Evolutionary conservation across 768 basidiomycete genomes (phyloP), one percentile per base, ranked within the genome.

Genomic region (Lepiota subincarnata): DNA sequence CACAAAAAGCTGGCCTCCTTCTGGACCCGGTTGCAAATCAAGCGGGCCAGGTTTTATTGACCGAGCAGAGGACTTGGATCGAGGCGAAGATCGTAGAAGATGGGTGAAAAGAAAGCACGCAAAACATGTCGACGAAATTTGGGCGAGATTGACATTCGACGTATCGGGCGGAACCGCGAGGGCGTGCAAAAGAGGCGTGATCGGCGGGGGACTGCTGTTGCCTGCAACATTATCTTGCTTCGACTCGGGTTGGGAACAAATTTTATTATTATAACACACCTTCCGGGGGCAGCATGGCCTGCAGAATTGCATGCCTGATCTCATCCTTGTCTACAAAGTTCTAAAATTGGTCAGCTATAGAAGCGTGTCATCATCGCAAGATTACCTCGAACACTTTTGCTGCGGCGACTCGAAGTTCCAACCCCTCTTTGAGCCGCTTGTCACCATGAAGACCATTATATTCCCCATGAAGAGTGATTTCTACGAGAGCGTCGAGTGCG

Each of bases 401-500:
- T 1, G 92, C 93, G 0, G 87, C 86, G 2, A 81, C 82, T 37
- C 96, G 77, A 24, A 93, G 68, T 62, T 88, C 89, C 47, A 90
- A 75, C 12, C 77, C 84, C 46, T 86, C 88, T 62, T 82, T 84
- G 19, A 73, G 64, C 38, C 84, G 72, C 60, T 79, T 82, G 45
- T 70, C 79, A 42, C 79, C 74, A 53, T 82, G 80, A 48, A 76
- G 59, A n/a, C 86, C 83, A 60, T 87, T 83, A 65, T 91, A 89
- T 71, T 97, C 95, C 1, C 95, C 96, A 53, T 96, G 86, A 36
- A 98, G 72, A 10, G 84, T 83, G 13, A 92, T 77, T 56, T 90
- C 86, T 0, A 96, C 82, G 10, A 97, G 77, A 0, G 82, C 88
- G 55, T 94, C 88, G 4, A 96, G 77, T 0, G 90, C 89, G 3